Evolutionary conservation across 306 rosid genomes (phyloP).

Genomic region (Medicago lupulina): DNA sequence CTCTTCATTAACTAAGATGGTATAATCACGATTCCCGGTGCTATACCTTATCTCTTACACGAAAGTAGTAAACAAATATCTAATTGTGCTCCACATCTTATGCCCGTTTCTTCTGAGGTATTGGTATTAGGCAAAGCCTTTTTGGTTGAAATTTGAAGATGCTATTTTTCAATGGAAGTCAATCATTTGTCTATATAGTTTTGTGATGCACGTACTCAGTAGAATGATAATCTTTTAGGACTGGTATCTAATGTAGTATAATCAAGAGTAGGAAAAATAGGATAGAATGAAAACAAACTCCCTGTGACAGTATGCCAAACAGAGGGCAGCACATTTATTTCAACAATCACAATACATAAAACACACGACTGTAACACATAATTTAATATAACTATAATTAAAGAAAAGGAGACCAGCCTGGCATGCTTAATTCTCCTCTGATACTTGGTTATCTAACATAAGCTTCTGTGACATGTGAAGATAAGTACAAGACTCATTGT

Average conservation of each 20-base stretch:
- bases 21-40: not conserved
- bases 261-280: too few species aligned
- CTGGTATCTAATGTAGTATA: too few species aligned
- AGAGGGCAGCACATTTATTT: too few species aligned
- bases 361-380: too few species aligned
- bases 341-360: too few species aligned
- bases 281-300: too few species aligned
- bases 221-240: slow-evolving; percentile 19
- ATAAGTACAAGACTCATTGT: slow-evolving; percentile 20
- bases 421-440: too few species aligned
- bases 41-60: not conserved
- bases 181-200: slow-evolving; percentile 20
- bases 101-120: not conserved
- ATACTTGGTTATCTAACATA: not conserved
- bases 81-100: not conserved
- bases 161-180: not conserved
- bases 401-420: too few species aligned
- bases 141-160: slow-evolving; percentile 4
- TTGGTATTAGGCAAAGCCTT: not conserved
- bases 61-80: not conserved
- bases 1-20: not conserved
- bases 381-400: too few species aligned
- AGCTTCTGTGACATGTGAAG: slow-evolving; percentile 13
- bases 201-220: slow-evolving; percentile 17
- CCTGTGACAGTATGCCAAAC: too few species aligned